Percentiles rank a stretch among this genome's conserved stretches.
phyloP scores from a whole-genome alignment of 1,139 yeast genomes.

The Diutina ranongensis region DNA sequence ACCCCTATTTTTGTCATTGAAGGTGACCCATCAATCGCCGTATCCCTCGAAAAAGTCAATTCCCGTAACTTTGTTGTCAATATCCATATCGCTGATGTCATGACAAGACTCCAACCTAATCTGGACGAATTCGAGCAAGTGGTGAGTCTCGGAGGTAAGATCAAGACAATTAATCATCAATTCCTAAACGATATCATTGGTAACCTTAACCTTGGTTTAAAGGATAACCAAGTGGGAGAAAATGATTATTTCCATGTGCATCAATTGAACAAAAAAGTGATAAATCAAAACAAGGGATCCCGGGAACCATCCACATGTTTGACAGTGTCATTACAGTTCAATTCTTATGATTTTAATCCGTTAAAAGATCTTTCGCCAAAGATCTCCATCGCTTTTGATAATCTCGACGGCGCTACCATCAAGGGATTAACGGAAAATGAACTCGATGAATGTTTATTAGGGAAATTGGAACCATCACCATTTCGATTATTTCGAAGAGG shows the following conservation, averaged over 20 bases:
- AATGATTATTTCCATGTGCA: slow-evolving; percentile 2
- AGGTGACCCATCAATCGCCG: slow-evolving; percentile 12
- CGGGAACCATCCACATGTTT: slow-evolving; percentile 10
- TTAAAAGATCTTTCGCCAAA: slow-evolving; percentile 17
- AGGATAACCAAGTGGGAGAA: background rate
- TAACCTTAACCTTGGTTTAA: background rate
- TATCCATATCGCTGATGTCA: slow-evolving; percentile 35
- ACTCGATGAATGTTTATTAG: slow-evolving; percentile 20
- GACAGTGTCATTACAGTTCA: slow-evolving; percentile 25
- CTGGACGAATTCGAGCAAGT: background rate
- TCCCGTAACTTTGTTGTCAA: slow-evolving; percentile 22
- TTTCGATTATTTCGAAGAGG: slow-evolving; percentile 15
- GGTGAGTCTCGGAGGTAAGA: background rate
- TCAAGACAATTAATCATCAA: background rate
- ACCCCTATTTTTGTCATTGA: background rate
- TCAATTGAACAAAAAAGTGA: slow-evolving; percentile 17
- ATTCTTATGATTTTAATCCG: slow-evolving; percentile 24
- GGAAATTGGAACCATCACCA: slow-evolving; percentile 16
- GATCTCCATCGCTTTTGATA: slow-evolving; percentile 20
- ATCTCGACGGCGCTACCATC: slow-evolving; percentile 15
- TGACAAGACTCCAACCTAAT: slow-evolving; percentile 13
- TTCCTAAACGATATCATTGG: background rate
- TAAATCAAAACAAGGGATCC: background rate
- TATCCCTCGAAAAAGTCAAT: slow-evolving; percentile 25
- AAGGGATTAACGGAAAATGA: slow-evolving; percentile 14